Base-by-base conservation (phyloP, 2,329 filamentous ascomycete genomes). In the Diaporthe helianthi region DNA sequence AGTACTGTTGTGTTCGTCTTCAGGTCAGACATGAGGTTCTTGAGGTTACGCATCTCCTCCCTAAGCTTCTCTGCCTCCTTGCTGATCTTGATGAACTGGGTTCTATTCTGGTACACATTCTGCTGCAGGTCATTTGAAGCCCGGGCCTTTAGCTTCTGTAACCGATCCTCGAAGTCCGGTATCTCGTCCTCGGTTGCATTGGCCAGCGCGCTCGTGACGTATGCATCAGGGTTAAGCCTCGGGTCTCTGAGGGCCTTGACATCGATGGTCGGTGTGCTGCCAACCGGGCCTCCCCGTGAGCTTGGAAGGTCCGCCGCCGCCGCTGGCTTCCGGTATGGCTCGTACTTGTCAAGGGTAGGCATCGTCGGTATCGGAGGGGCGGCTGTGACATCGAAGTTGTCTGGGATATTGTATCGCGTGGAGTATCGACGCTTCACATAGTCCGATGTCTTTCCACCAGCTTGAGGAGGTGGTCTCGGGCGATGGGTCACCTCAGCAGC, bases 51-150 rank as follows among this genome's bases (percentile, higher is more conserved):
- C 96, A 99, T 98, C 79, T 99, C 96, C 67, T 89, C 89, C 81
- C 98, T 98, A 69, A 99, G 88, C 82, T 97, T 98, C 81, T 99
- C 96, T 2, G 97, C 96, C 82, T 99, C 96, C 81, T 98, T 98
- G 78, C 94, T 98, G 80, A 99, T 98, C 80, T 97, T 97, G 84
- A 99, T 98, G 78, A 99, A 99, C 76, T 98, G 96, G 0, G 93
- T 97, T 60, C 96, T 90, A 80, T 99, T 99, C 79, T 98, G 94
- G 80, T 97, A 95, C 63, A 99, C 92, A 80, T 94, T 98, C 77
- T 97, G 93, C 80, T 98, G 95, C 26, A 99, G 85, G 75, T 98
- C 94, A 60, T 89, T 86, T 6, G 92, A 91, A 10, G 93, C 94
- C 68, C 92, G 89, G 73, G 87, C 87, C 80, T 95, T 95, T 68